Base-by-base conservation (phyloP, 2,329 filamentous ascomycete species). In the Ploettnerulaceae sp. region DNA sequence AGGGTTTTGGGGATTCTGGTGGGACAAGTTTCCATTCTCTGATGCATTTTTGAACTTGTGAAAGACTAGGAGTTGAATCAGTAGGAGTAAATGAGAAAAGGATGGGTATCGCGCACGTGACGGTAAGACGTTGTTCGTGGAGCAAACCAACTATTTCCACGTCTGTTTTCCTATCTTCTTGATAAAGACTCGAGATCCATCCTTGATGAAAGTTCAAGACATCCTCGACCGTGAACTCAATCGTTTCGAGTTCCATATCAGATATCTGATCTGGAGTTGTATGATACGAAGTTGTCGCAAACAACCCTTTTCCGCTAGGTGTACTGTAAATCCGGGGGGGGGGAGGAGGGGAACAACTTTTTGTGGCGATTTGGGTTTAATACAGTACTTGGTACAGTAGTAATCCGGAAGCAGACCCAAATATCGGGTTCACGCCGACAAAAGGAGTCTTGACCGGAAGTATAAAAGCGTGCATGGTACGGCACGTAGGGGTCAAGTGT, bases 171-270 rank as follows among this genome's bases (percentile, higher is more conserved):
- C 39, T 40, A 1, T 56, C 52, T 20, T 57, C 39, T 17, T 54
- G 22, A 33, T 59, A 60, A 2, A 57, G 43, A 18, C 51, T 42
- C 2, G 51, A 55, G 24, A 59, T 52, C 50, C 52, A 56, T 8
- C 41, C 18, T 12, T 54, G 49, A 43, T 58, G 55, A 4, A 52
- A 21, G 15, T 43, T 48, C 8, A 60, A 44, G 5, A 59, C 44
- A 20, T 60, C 55, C 34, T 59, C 55, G 12, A 53, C 25, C 1
- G 54, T 56, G 5, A 57, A 52, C 14, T 59, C 54, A 7, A 53
- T 12, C 20, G 38, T 41, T 35, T 48, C 38, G 17, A 55, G 20
- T 7, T 59, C 55, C 55, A 59, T 45, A 8, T 7, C 22, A n/a
- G 3, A 35, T 9, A 20, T 9, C 4, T 29, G 26, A n/a, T 4